Conservation (phyloP, 805 yeast genomes). For the Wickerhamiella parazyma region DNA sequence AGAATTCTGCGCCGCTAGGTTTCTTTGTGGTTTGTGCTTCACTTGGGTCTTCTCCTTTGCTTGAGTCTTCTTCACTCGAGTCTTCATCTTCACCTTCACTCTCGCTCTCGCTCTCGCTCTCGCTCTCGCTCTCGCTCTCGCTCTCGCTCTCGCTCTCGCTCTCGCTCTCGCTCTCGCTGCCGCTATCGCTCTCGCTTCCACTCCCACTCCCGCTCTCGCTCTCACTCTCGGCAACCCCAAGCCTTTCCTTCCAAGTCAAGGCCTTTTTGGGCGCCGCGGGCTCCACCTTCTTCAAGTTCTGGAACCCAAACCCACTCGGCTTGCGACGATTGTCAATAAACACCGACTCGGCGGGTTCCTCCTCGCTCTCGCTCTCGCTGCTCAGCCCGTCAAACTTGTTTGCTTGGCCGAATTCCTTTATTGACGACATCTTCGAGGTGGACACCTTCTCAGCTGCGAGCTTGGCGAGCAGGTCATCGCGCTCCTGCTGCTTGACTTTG, state of each 20-base stretch:
- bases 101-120: slow-evolving; percentile 20
- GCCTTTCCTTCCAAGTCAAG: slow-evolving; percentile 17
- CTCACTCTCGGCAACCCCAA: slow-evolving; percentile 39
- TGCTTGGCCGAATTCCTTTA: slow-evolving; percentile 74
- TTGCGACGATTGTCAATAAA: slow-evolving; percentile 65
- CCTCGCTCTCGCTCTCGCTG: slow-evolving; percentile 47
- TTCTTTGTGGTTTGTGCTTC: slow-evolving; percentile 12
- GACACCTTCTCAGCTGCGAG: slow-evolving; percentile 53
- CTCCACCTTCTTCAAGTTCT: slow-evolving; percentile 16
- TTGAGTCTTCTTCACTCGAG: not conserved
- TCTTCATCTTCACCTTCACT: slow-evolving; percentile 8
- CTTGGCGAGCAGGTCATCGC: slow-evolving; percentile 60
- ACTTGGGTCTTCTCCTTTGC: slow-evolving; percentile 23
- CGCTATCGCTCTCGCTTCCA: slow-evolving; percentile 26
- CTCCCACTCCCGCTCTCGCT: slow-evolving; percentile 39
- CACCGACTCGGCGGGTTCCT: slow-evolving; percentile 37
- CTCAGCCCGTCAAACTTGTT: slow-evolving; percentile 58
- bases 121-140: slow-evolving; percentile 19
- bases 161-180: slow-evolving; percentile 11
- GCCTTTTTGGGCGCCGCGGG: slow-evolving; percentile 7
- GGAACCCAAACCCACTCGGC: slow-evolving; percentile 43
- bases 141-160: slow-evolving; percentile 15
- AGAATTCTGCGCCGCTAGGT: slow-evolving; percentile 50
- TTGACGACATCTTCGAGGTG: slow-evolving; percentile 51
- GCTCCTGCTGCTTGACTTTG: slow-evolving; percentile 39